Evolutionary conservation across 768 basidiomycete species (phyloP).

Genomic region (Daedaleopsis nitida): DNA sequence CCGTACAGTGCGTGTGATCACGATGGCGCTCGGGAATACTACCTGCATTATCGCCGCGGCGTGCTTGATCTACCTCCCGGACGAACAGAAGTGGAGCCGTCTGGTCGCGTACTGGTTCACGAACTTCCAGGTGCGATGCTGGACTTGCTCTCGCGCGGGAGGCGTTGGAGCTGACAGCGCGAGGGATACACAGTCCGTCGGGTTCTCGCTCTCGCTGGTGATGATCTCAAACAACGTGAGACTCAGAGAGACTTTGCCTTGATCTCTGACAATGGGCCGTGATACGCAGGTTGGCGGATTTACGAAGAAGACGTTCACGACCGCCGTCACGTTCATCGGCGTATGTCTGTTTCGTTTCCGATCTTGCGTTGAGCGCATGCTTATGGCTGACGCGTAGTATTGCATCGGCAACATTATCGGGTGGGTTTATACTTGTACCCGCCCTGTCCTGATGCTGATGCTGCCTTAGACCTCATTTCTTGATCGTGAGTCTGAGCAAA

Average conservation of each 20-base stretch:
- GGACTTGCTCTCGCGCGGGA: neutral
- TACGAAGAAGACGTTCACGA: constrained; percentile 33
- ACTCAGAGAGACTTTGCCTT: too few relatives aligned
- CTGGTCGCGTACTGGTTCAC: constrained; percentile 38
- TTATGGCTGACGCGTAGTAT: neutral
- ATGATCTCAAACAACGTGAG: constrained; percentile 31
- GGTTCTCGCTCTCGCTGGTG: constrained; percentile 30
- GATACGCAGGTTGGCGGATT: constrained; percentile 29
- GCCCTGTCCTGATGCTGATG: neutral
- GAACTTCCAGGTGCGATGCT: constrained; percentile 17
- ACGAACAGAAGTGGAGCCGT: constrained; percentile 31
- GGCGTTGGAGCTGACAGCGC: too few relatives aligned
- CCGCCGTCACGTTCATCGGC: constrained; percentile 32
- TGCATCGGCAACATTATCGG: constrained; percentile 24
- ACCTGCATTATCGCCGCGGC: constrained; percentile 36
- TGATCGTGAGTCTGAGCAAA: constrained; percentile 6
- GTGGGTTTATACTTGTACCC: neutral
- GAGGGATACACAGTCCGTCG: constrained; percentile 19
- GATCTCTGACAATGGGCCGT: neutral
- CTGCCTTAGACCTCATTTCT: constrained; percentile 15
- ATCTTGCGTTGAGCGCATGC: neutral
- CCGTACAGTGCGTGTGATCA: constrained; percentile 12
- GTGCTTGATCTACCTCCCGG: constrained; percentile 32
- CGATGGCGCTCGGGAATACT: constrained; percentile 27
- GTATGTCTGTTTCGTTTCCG: neutral